Base-by-base conservation (phyloP, 305 asterid species). In the Fraxinus ornus region DNA sequence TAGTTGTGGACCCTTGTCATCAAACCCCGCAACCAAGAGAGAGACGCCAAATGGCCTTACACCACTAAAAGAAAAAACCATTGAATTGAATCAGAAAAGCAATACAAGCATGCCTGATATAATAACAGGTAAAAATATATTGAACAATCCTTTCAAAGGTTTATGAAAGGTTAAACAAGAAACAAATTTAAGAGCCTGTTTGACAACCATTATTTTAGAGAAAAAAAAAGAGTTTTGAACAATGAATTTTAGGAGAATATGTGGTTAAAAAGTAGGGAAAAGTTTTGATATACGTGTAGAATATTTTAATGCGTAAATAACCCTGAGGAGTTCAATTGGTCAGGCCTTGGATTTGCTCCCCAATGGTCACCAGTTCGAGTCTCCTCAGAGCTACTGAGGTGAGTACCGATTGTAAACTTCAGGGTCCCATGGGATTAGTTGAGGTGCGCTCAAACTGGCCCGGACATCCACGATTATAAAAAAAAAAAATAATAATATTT, bases 31-130 rank as follows among this genome's bases (percentile, higher is more conserved):
- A 86, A 93, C 94, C 91, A 94, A 87, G 80, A 94, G 95, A 13
- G 99, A 96, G 76, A 96, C 99, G 62, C 99, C 99, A 86, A 96
- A 96, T 44, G 99, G 99, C 90, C 98, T 92, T 82, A 94, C 98
- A 66, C 98, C 98, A 89, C 97, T 94, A 85, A 39, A 81, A 82
- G 66, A 72, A 70, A 83, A 32, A 30, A 82, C 15, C 84, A 78
- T 75, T 72, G 66, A n/a, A n/a, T 55, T 55, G 77, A 80, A 77
- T 75, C 15, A 49, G 83, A 74, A 64, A 78, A 72, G 19, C 15
- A 81, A 47, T 39, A 55, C 35, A 60, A 82, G 19, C 33, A 52
- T 41, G 78, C 24, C n/a, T 33, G 35, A 60, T n/a, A 52, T 36
- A 35, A 52, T n/a, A 75, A 44, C 13, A 44, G 52, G 33, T n/a